Evolutionary conservation across 495 filamentous ascomycete genomes (phyloP), one percentile per base, ranked within the genome.

Genomic region (Podospora pseudocomata): DNA sequence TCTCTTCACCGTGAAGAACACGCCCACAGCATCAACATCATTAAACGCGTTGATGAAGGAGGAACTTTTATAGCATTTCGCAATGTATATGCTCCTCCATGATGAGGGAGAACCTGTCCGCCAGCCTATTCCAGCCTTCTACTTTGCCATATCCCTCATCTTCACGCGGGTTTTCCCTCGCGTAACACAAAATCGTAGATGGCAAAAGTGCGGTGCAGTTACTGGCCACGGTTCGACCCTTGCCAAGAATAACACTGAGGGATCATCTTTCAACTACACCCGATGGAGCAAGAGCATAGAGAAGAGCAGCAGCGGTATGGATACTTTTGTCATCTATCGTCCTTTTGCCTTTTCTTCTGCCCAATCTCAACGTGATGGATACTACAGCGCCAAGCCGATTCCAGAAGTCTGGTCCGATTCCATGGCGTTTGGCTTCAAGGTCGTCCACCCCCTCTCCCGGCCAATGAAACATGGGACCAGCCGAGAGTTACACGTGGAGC

Each of bases 301-400:
- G 9, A 49, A 49, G 39, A 49, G 5, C 39, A 49, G 39, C 39
- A 49, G 15, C 39, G 39, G 13, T 49, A 13, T 49, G 39, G 9
- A 49, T 49, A 49, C 39, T 49, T 16, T 1, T 49, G 30, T 5
- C 30, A 32, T 5, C 39, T 23, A 23, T 3, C 39, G 39, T 9
- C 39, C 39, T 13, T 49, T 13, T 49, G 2, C 5, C 15, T 49
- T 49, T 49, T 49, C 39, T 16, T 16, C 13, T 49, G 30, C 30
- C 30, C 4, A 32, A 32, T 32, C 30, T 32, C 30, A 32, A 32
- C 30, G 4, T 32, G 19, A 58, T 58, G 55, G 2, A 58, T 58
- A 58, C 55, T 26, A 58, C 55, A 58, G 18, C n/a, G 55, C 55
- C 55, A 58, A 58, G 55, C 55, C 19, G 55, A 20, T 58, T 49